Base-by-base conservation (phyloP, 2,329 filamentous ascomycete species). In the Neocatenulostroma microsporum region DNA sequence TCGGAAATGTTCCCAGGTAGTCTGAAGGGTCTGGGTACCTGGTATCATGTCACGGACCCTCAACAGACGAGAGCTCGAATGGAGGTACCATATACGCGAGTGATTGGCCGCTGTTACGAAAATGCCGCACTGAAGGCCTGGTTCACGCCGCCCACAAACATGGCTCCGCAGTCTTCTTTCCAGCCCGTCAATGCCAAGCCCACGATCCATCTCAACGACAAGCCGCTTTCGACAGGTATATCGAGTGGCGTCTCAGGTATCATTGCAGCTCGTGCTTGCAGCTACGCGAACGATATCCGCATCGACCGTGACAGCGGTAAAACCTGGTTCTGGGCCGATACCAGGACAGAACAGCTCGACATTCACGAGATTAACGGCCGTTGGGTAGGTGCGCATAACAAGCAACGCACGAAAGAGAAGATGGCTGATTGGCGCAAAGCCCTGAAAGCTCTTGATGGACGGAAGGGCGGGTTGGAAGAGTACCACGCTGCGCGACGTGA, bases 281-380 rank as follows among this genome's bases (percentile, higher is more conserved):
- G 70, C 1, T 48, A 54, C 0, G 43, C 59, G 10, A 57, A 64
- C 12, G 72, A 79, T 39, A 42, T 58, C 1, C 70, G 74, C 3
- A 72, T 78, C 19, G 49, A 57, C 28, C 41, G 32, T 19, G 39
- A 19, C 4, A 32, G 24, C 5, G 63, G 59, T 11, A 62, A 66
- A 18, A 55, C 58, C 0, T 79, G 74, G 74, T 75, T 70, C 51
- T 76, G 72, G 68, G 73, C 66, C 0, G 74, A 79, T 35, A 63
- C 62, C 15, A 65, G 76, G 1, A 67, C 68, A 1, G 69, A 78
- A 31, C 70, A 73, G 1, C 63, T 80, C 1, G 72, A 72, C 19
- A 49, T 80, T 5, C 66, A 68, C 19, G 67, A 67, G 3, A 54
- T 78, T 24, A 78, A 77, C 41, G 70, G 69, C 1, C 49, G 67